Percentiles rank a stretch among this genome's conserved stretches.
Evolutionary conservation across 768 basidiomycete species (phyloP).

Genomic region (Boletus reticulatus): DNA sequence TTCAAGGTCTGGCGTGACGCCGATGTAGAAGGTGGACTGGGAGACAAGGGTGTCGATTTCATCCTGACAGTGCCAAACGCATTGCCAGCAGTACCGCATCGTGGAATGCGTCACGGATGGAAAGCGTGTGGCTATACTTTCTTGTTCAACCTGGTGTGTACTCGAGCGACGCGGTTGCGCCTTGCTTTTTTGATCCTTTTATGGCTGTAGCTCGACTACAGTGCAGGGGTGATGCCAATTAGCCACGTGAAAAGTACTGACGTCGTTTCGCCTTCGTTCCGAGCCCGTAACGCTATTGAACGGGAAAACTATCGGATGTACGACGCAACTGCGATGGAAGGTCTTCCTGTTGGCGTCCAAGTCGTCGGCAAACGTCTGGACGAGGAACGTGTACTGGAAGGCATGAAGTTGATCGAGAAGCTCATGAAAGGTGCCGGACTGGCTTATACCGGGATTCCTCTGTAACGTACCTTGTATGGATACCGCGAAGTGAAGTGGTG

Average conservation of each 20-base stretch:
- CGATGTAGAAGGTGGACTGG: constrained; percentile 21
- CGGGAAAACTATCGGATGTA: constrained; percentile 42
- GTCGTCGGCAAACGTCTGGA: constrained; percentile 42
- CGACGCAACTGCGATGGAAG: constrained; percentile 40
- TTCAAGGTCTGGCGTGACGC: constrained; percentile 33
- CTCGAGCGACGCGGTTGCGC: background rate
- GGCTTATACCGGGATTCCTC: constrained; percentile 24
- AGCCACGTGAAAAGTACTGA: constrained; percentile 39
- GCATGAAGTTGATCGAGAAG: constrained; percentile 41
- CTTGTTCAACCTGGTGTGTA: constrained; percentile 61
- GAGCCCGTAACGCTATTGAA: constrained; percentile 36
- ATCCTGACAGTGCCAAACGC: constrained; percentile 60
- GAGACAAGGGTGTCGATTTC: constrained; percentile 55
- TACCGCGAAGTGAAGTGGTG: too few relatives aligned
- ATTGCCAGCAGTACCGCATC: constrained; percentile 57
- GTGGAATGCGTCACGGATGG: constrained; percentile 51
- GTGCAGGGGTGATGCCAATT: constrained; percentile 46
- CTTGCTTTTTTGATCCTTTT: background rate
- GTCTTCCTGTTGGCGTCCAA: constrained; percentile 45
- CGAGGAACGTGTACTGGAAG: constrained; percentile 48
- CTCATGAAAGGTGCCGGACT: constrained; percentile 23
- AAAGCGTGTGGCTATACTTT: constrained; percentile 63
- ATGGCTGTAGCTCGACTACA: constrained; percentile 39
- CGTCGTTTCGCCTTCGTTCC: constrained; percentile 21
- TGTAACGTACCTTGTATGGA: constrained; percentile 2